phyloP scores from a whole-genome alignment of 2,329 filamentous ascomycete species.

The Colletotrichum chrysophilum region DNA sequence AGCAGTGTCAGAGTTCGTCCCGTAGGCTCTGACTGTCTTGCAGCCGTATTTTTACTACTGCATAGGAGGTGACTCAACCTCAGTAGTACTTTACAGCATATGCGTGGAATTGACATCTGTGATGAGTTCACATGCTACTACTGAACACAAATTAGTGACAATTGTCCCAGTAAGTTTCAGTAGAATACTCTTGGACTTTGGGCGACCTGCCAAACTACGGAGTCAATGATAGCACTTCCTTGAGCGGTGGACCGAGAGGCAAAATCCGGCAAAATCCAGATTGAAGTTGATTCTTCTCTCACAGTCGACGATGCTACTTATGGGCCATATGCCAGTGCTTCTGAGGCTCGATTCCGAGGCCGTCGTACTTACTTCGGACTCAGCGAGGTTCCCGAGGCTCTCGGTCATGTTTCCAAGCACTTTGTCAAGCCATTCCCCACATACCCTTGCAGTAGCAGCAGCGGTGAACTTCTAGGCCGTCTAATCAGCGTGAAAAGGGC shows the following conservation, averaged over 20 bases:
- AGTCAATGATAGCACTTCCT: too few species aligned
- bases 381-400: background rate
- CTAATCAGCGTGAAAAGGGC: background rate
- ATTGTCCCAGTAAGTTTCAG: too few species aligned
- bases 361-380: background rate
- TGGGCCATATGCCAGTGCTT: background rate
- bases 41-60: fast-evolving
- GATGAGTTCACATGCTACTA: too few species aligned
- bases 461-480: background rate
- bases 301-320: background rate
- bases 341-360: fast-evolving
- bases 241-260: too few species aligned
- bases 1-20: fast-evolving
- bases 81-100: too few species aligned
- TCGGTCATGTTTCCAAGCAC: background rate
- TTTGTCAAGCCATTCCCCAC: background rate
- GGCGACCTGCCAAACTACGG: too few species aligned
- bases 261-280: too few species aligned
- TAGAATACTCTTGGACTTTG: too few species aligned
- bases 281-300: too few species aligned
- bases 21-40: too few species aligned
- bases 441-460: background rate
- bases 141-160: fast-evolving
- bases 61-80: fast-evolving
- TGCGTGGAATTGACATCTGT: too few species aligned